Evolutionary conservation across 352 stramenopile genomes (phyloP), one percentile per base, ranked within the genome.

Genomic region (Sclerospora graminicola): DNA sequence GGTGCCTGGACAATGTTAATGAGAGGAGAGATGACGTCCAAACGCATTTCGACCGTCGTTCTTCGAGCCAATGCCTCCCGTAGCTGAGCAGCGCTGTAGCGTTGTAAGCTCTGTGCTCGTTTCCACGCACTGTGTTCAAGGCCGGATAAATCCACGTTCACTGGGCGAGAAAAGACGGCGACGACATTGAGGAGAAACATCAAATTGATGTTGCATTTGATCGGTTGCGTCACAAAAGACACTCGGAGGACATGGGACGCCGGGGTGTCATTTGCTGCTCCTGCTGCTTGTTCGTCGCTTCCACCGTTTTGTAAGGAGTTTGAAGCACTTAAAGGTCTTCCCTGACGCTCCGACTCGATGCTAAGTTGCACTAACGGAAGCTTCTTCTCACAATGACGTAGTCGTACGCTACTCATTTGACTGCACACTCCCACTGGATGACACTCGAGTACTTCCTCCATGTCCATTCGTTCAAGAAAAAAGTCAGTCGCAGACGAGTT

Each of bases 1-100:
- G 69, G 65, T 2, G 71, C 70, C 35, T 87, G 61, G 21, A 78
- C 60, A 18, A 92, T 45, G 23, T 80, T 87, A 13, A 92, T 82
- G 23, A 89, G 39, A 19, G 81, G 81, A 6, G 81, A 89, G 8
- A 88, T 82, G 9, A 92, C 64, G 45, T 92, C 81, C 13, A 92
- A 55, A 11, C 76, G 59, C 39, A 92, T 52, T 23, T 86, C 62
- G 4, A 92, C 54, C 43, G 75, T 86, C 6, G 78, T 86, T 41
- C 81, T 76, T 13, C 70, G 58, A 30, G 71, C 60, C 19, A 92
- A 48, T 7, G 76, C 78, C 41, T 84, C 69, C 2, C 71, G 72
- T 1, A 92, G 48, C 36, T 92, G 81, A 32, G 78, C 75, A 24
- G 66, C 41, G 52, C 81, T 92, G 39, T 86, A 92, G 1, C 75